Base-by-base conservation (phyloP, 139 green algal species). In the Chlorella sp. region DNA sequence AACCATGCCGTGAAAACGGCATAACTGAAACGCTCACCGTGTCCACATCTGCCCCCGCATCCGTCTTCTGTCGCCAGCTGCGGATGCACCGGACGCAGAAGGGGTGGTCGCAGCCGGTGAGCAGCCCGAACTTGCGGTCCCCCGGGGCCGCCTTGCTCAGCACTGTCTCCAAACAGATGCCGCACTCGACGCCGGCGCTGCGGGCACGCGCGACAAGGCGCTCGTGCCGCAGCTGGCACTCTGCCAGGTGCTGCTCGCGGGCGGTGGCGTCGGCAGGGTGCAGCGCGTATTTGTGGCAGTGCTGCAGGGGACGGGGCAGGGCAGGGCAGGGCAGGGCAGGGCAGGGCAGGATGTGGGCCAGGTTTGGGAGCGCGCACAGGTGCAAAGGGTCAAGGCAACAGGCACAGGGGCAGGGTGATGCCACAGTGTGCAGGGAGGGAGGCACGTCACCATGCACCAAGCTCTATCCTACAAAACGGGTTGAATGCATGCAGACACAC, bases 41-140 rank as follows among this genome's bases (percentile, higher is more conserved):
- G 34, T 95, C 92, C 1, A 93, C 40, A 73, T 97, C 94, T 3
- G 88, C 91, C 5, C 61, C 91, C 30, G 82, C 81, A 53, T 92
- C 90, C 9, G 68, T 79, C 36, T 93, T 95, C 86, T 83, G 85
- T 4, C 96, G 90, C 96, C 96, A 98, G 89, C 53, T 91, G 68
- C 96, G 93, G 85, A 98, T 98, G 95, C 96, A 98, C 19, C 53
- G 19, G 37, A 98, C 91, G 93, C 96, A 98, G 89, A 98, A 98
- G 60, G 94, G 34, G 90, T 98, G 96, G 36, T 97, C 93, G 88
- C 96, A 88, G 34, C 68, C 84, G 61, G 86, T 81, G 88, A 98
- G 90, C 91, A 98, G 94, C 2, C 96, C 96, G 91, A 98, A 98
- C 53, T 92, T 92, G 48, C 95, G 93, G 15, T 95, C 91, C 0